phyloP scores from a whole-genome alignment of 352 stramenopile genomes.

The Globisporangium rhizosaccharum region DNA sequence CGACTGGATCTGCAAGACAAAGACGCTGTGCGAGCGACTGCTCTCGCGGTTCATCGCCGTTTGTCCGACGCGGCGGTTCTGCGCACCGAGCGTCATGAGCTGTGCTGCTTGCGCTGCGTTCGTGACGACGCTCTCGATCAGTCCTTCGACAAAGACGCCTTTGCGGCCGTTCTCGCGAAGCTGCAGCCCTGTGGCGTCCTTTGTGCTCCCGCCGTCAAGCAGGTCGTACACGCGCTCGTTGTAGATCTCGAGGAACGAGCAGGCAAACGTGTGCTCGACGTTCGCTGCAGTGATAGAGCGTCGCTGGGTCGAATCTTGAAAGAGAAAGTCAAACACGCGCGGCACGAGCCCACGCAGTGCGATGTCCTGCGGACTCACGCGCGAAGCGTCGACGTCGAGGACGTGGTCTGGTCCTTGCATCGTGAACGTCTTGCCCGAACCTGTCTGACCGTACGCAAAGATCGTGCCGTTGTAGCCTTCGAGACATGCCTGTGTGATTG shows the following conservation, averaged over 20 bases:
- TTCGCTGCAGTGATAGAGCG: slow-evolving; percentile 14
- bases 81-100: slow-evolving; percentile 67
- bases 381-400: slow-evolving; percentile 42
- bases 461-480: slow-evolving; percentile 86
- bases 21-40: slow-evolving; percentile 81
- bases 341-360: slow-evolving; percentile 63
- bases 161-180: slow-evolving; percentile 70
- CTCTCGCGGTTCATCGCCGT: slow-evolving; percentile 86
- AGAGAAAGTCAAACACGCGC: slow-evolving; percentile 81
- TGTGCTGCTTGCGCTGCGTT: slow-evolving; percentile 61
- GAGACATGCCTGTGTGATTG: slow-evolving; percentile 75
- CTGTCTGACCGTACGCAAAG: slow-evolving; percentile 84
- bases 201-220: slow-evolving; percentile 58
- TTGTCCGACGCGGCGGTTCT: slow-evolving; percentile 74
- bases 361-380: slow-evolving; percentile 25
- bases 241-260: slow-evolving; percentile 95
- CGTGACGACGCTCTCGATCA: slow-evolving; percentile 70
- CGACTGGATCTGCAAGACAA: slow-evolving; percentile 75
- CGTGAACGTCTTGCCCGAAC: slow-evolving; percentile 82
- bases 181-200: slow-evolving; percentile 51
- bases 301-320: slow-evolving; percentile 33
- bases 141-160: slow-evolving; percentile 69
- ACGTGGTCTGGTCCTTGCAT: slow-evolving; percentile 79
- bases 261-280: slow-evolving; percentile 64
- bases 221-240: slow-evolving; percentile 93